Evolutionary conservation across 768 basidiomycete genomes (phyloP).

Genomic region (Mycena latifolia): DNA sequence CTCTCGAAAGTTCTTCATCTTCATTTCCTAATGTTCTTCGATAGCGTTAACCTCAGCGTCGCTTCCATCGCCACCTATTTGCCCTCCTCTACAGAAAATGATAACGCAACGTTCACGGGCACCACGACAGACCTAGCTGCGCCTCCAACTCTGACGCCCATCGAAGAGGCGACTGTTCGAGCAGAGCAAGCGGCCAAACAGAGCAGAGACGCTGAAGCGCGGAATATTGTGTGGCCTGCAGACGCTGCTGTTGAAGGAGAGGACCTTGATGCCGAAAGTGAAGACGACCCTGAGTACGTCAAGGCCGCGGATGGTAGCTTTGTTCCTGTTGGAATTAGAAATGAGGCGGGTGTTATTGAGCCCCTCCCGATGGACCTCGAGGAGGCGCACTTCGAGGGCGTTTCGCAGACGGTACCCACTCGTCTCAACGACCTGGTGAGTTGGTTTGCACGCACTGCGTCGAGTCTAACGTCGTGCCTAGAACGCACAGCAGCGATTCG

Average conservation of each 20-base stretch:
- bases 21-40: slow-evolving; percentile 5
- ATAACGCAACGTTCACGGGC: slow-evolving; percentile 68
- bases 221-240: slow-evolving; percentile 76
- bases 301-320: slow-evolving; percentile 49
- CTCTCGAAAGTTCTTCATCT: slow-evolving; percentile 8
- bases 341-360: slow-evolving; percentile 66
- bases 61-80: slow-evolving; percentile 81
- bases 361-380: slow-evolving; percentile 50
- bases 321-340: slow-evolving; percentile 69
- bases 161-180: slow-evolving; percentile 67
- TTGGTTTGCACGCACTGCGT: background rate
- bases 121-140: slow-evolving; percentile 49
- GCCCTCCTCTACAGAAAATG: slow-evolving; percentile 71
- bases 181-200: slow-evolving; percentile 71
- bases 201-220: slow-evolving; percentile 67
- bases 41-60: slow-evolving; percentile 77
- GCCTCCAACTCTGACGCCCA: slow-evolving; percentile 61
- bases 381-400: slow-evolving; percentile 65
- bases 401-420: slow-evolving; percentile 63
- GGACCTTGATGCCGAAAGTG: slow-evolving; percentile 71
- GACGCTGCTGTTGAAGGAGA: slow-evolving; percentile 62
- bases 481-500: slow-evolving; percentile 33
- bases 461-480: slow-evolving; percentile 18
- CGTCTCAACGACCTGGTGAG: slow-evolving; percentile 70
- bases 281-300: slow-evolving; percentile 65